Conservation (phyloP, 148 eudicot species). For the Oxyria digyna region DNA sequence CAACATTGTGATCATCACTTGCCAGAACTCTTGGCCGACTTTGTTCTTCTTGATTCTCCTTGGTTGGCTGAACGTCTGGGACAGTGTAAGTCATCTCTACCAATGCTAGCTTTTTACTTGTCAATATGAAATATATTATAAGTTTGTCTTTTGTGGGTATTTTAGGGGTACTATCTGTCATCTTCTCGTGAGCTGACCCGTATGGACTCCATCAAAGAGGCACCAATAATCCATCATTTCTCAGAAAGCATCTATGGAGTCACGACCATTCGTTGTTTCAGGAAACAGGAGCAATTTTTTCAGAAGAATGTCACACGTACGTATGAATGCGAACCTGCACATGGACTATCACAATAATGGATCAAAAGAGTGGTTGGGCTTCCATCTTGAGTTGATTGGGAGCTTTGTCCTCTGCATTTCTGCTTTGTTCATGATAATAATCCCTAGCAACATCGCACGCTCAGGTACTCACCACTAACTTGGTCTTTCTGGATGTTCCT, state of each 20-base stretch:
- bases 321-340: conserved; percentile 55
- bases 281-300: conserved; percentile 50
- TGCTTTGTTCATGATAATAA: conserved; percentile 59
- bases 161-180: conserved; percentile 69
- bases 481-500: too few relatives aligned
- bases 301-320: conserved; percentile 61
- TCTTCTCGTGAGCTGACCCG: conserved; percentile 92
- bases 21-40: conserved; percentile 95
- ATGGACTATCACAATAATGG: conserved; percentile 94
- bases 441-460: conserved; percentile 67
- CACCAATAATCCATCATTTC: conserved; percentile 91
- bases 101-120: background rate
- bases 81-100: conserved; percentile 40
- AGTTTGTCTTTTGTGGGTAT: background rate
- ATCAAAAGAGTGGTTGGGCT: conserved; percentile 87
- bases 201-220: conserved; percentile 84
- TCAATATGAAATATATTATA: background rate
- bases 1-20: conserved; percentile 73
- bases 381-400: conserved; percentile 81
- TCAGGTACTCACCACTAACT: conserved; percentile 70
- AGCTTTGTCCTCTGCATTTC: conserved; percentile 66
- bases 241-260: conserved; percentile 92
- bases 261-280: conserved; percentile 87
- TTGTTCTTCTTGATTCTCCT: conserved; percentile 67
- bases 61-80: conserved; percentile 88